Percentiles rank a stretch among this genome's conserved stretches.
phyloP scores from a whole-genome alignment of 2,329 filamentous ascomycete species.

The Colletotrichum orchidophilum region DNA sequence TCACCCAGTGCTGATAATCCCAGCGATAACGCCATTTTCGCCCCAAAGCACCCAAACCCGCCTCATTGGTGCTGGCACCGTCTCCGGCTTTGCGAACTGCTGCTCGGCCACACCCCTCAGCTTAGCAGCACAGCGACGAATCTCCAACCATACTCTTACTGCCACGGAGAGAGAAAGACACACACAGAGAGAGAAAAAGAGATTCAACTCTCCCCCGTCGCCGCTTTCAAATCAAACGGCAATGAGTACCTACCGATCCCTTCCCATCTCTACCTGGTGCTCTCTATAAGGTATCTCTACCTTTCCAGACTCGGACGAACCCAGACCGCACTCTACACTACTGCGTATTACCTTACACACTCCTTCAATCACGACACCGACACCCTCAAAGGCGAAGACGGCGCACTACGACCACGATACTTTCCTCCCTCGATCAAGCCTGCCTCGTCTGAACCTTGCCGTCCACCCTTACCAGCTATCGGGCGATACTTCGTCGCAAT shows the following conservation, averaged over 20 bases:
- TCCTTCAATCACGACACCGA: slow-evolving; percentile 8
- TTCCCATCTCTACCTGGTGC: too few relatives aligned
- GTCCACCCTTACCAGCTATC: not conserved
- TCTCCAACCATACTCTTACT: not conserved
- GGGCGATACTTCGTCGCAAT: not conserved
- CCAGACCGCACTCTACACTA: not conserved
- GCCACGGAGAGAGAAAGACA: not conserved
- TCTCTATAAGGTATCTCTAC: too few relatives aligned
- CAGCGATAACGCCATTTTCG: slow-evolving; percentile 50
- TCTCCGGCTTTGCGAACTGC: not conserved
- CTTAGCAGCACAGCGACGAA: not conserved
- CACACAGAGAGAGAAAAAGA: not conserved
- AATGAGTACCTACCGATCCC: not conserved
- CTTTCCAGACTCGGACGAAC: not conserved
- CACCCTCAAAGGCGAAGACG: not conserved
- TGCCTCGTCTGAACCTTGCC: slow-evolving; percentile 14
- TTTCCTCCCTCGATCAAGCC: not conserved
- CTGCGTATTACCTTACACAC: not conserved
- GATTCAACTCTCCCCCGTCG: not conserved
- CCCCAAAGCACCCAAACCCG: slow-evolving; percentile 46
- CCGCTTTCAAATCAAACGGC: not conserved
- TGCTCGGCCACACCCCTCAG: not conserved
- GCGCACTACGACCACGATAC: not conserved
- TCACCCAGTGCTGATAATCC: not conserved
- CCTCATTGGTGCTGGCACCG: not conserved